phyloP scores from a whole-genome alignment of 1,284 basidiomycete species.

The Ganoderma multipileum region DNA sequence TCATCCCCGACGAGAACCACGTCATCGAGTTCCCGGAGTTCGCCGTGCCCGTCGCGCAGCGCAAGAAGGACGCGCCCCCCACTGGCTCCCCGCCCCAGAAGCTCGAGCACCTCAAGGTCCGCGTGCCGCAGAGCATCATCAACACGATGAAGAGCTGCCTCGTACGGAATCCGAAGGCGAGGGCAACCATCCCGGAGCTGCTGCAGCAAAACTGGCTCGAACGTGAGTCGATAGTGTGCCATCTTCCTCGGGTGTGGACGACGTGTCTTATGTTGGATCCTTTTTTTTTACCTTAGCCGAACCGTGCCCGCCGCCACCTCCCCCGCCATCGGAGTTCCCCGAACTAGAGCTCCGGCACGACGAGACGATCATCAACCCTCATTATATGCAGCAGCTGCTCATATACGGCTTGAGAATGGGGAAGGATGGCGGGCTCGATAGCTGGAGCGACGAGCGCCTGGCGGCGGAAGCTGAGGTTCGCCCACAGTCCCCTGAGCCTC shows the following conservation, averaged over 20 bases:
- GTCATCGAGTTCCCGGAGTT: constrained; percentile 80
- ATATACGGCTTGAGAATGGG: constrained; percentile 70
- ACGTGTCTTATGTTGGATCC: not conserved
- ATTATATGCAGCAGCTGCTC: constrained; percentile 76
- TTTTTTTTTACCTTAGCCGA: constrained; percentile 4
- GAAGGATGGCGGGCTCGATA: constrained; percentile 24
- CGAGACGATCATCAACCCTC: constrained; percentile 75
- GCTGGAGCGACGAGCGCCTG: constrained; percentile 21
- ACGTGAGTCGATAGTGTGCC: constrained; percentile 40
- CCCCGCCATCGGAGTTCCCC: constrained; percentile 38
- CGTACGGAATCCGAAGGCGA: constrained; percentile 73
- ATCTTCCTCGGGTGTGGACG: no score
- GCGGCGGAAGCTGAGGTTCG: constrained; percentile 32
- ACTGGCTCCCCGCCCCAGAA: constrained; percentile 53
- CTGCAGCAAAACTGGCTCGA: constrained; percentile 74
- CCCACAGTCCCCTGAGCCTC: not conserved
- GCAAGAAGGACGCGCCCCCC: constrained; percentile 10
- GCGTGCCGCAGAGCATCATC: constrained; percentile 75
- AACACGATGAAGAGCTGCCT: constrained; percentile 80
- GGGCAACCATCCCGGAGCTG: constrained; percentile 83
- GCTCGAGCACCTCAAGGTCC: constrained; percentile 66
- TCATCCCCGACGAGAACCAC: constrained; percentile 79
- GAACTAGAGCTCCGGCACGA: constrained; percentile 48
- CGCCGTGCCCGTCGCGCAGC: constrained; percentile 47
- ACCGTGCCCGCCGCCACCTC: constrained; percentile 17